Percentiles rank a stretch among this genome's conserved stretches.
These are phyloP conservation scores for Tagetes erecta DNA, from an alignment of 129 eudicot species.

Conservation along the genomic window DNA sequence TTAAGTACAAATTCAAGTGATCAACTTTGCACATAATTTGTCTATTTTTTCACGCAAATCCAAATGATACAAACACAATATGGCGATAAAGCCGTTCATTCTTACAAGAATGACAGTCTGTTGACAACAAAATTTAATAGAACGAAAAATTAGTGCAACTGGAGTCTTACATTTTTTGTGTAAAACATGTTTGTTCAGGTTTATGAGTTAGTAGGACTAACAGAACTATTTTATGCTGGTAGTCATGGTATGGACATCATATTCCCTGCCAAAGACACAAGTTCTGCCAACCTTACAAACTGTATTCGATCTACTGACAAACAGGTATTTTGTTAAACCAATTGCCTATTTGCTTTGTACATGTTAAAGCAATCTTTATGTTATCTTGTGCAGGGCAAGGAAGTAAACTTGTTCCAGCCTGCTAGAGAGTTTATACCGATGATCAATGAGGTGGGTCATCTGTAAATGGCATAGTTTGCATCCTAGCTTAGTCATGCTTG, in stretches of 20 bases:
- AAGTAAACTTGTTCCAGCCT: slow-evolving; percentile 73
- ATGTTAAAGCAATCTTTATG: not conserved
- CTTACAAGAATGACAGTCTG: not conserved
- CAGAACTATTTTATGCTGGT: slow-evolving; percentile 84
- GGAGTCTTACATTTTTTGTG: slow-evolving; percentile 10
- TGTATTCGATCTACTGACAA: slow-evolving; percentile 46
- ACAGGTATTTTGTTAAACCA: slow-evolving; percentile 40
- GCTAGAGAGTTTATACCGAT: slow-evolving; percentile 80
- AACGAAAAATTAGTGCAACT: not conserved
- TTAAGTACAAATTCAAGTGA: not conserved
- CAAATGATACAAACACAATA: slow-evolving; percentile 5
- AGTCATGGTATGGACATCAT: slow-evolving; percentile 92
- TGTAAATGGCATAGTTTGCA: not conserved
- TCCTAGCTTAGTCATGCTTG: not conserved
- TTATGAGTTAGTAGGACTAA: slow-evolving; percentile 75
- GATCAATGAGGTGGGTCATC: slow-evolving; percentile 63
- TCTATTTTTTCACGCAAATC: not conserved
- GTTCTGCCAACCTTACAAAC: slow-evolving; percentile 30
- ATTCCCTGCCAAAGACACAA: slow-evolving; percentile 46
- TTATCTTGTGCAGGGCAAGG: slow-evolving; percentile 56
- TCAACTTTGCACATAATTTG: not conserved
- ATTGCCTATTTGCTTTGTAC: not conserved
- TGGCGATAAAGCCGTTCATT: not conserved
- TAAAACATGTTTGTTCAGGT: slow-evolving; percentile 48
- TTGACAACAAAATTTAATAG: not conserved